phyloP scores from a whole-genome alignment of 1,284 basidiomycete species.

The Heterobasidion irregulare region DNA sequence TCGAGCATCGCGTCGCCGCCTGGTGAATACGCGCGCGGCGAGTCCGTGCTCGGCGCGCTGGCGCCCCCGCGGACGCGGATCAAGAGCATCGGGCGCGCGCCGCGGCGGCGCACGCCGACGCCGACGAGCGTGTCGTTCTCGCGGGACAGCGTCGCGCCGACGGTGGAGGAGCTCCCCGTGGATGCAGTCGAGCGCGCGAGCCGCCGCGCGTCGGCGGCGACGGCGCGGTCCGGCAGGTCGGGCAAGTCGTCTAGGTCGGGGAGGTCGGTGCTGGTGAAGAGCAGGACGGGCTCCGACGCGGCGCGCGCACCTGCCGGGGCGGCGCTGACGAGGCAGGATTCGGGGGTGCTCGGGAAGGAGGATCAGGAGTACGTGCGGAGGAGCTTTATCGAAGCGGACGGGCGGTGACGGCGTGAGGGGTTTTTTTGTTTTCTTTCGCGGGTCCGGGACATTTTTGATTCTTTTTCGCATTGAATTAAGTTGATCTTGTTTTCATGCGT shows the following conservation, averaged over 20 bases:
- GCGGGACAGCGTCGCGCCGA: constrained; percentile 17
- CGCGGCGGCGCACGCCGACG: constrained; percentile 14
- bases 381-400: not conserved
- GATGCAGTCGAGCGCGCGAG: not conserved
- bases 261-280: not conserved
- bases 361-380: constrained; percentile 3
- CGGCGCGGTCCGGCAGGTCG: not conserved
- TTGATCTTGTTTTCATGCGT: too few species aligned
- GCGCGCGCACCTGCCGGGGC: not conserved
- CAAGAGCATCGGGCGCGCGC: constrained; percentile 17
- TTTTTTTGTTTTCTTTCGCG: not conserved
- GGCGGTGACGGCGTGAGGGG: not conserved
- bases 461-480: too few species aligned
- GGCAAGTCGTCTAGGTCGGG: not conserved
- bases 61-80: constrained; percentile 8
- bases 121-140: constrained; percentile 11
- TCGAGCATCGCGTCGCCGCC: too few species aligned
- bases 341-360: constrained; percentile 3
- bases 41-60: too few species aligned
- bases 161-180: constrained; percentile 6
- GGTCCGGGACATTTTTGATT: too few species aligned
- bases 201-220: not conserved
- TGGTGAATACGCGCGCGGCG: too few species aligned
- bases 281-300: not conserved
- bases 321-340: constrained; percentile 1